Base-by-base conservation (phyloP, 371 early-diverging fungal genomes). In the Polyrhizophydium stewartii region DNA sequence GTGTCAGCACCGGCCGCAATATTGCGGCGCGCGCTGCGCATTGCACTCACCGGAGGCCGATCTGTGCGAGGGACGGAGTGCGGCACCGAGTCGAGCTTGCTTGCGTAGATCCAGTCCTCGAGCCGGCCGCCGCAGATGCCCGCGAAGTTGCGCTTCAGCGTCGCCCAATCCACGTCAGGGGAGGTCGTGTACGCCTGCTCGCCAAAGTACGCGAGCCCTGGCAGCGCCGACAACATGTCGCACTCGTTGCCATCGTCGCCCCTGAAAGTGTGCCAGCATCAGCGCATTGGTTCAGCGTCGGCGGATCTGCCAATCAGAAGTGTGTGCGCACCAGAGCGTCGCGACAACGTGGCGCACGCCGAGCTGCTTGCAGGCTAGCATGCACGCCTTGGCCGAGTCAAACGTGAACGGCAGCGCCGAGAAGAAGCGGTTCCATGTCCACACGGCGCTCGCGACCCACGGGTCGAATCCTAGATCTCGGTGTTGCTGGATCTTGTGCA, bases 171-270 rank as follows among this genome's bases (percentile, higher is more conserved):
- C 19, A 89, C 80, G 55, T 89, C 88, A 32, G 68, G 67, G 31
- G 75, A 74, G 21, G 73, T 63, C 49, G 85, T 83, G 66, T 92
- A 89, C 6, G 85, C 87, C 59, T 89, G 89, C 60, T 90, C 84
- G 28, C 85, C 88, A 67, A 84, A 91, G 60, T 89, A 89, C 33
- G 86, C 71, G 61, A 92, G 70, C 1, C 82, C 91, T 5, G 92
- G 92, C 12, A 92, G 72, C 10, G 88, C 70, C 1, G 90, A 89
- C 63, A 83, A 80, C 77, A 89, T 81, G 64, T 92, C 93, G 63
- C 89, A 90, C 72, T 93, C 93, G 70, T 92, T 90, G 41, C 92
- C 92, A 65, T 93, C 93, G 66, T 93, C 93, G 22, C 93, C 93
- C 92, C 93, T 89, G 46, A 85, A 46, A 37, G 38, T 19, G n/a